Percentiles rank a stretch among this genome's conserved stretches.
Evolutionary conservation across 2,329 filamentous ascomycete species (phyloP).

Genomic region (Shiraia sp.): DNA sequence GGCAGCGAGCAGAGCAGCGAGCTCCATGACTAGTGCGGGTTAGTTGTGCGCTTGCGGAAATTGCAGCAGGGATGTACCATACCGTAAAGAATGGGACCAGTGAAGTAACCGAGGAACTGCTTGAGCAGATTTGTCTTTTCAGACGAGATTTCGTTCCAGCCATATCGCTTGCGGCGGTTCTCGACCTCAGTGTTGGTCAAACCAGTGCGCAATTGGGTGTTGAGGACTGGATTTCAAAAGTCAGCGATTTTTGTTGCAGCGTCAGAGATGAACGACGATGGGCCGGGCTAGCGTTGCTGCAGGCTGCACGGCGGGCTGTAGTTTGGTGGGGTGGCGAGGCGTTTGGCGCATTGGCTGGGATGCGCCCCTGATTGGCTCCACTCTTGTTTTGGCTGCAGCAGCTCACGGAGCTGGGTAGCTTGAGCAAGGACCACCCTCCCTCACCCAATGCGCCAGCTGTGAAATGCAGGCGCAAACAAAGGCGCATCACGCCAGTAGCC

Average conservation of each 20-base stretch:
- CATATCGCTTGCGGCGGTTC: constrained; percentile 65
- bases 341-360: constrained; percentile 9
- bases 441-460: constrained; percentile 16
- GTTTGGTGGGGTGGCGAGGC: constrained; percentile 19
- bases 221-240: constrained; percentile 50
- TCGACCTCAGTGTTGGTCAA: constrained; percentile 64
- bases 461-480: constrained; percentile 11
- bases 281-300: constrained; percentile 5
- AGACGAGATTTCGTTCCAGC: constrained; percentile 72
- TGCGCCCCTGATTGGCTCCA: constrained; percentile 25
- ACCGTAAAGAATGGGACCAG: constrained; percentile 77
- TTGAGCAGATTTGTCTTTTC: constrained; percentile 77
- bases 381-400: constrained; percentile 14
- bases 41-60: constrained; percentile 13
- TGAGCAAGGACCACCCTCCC: constrained; percentile 15
- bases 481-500: constrained; percentile 1
- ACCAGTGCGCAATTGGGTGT: constrained; percentile 69
- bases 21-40: constrained; percentile 67
- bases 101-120: constrained; percentile 77
- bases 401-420: constrained; percentile 13
- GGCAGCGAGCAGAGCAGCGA: constrained; percentile 72
- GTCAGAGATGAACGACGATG: too few relatives aligned
- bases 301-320: constrained; percentile 13
- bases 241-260: constrained; percentile 51
- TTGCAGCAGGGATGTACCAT: constrained; percentile 45